Evolutionary conservation across 139 green algal genomes (phyloP), one percentile per base, ranked within the genome.

Genomic region (Volvox africanus): DNA sequence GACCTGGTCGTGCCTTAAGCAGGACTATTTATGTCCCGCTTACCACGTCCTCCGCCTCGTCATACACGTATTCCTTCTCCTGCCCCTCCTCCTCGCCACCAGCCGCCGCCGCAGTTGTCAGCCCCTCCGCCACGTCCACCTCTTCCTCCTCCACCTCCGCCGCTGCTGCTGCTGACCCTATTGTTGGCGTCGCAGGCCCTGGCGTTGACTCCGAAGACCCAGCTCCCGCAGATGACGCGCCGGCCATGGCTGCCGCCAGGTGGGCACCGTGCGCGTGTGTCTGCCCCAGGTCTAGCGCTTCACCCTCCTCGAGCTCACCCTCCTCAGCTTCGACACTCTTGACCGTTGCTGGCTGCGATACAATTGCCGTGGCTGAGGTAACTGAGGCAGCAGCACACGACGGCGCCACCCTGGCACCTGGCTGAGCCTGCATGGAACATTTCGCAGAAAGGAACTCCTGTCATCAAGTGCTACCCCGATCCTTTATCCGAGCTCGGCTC

Each of bases 131-230:
- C 24, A 5, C 87, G 26, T 86, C 61, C 86, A 71, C 67, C 82
- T 32, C 91, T 80, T 93, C 84, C 62, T 88, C 87, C 21, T 69
- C 93, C 50, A 88, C 33, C 76, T 65, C 55, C 55, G 33, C 33
- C 89, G 75, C 65, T 36, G 24, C 78, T 35, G 37, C 37, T 67
- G 18, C 76, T 13, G 32, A 33, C 13, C 76, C 33, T 55, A 33
- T 26, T 82, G 33, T 11, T 61, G 28, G 30, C 32, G 76, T 32
- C 76, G 76, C n/a, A 33, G 33, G 76, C 76, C 33, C 33, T 19
- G 17, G 76, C 76, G 18, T 18, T 36, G 17, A 61, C 76, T 17
- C 24, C 76, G 76, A 55, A 5, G 76, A 11, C 76, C 76, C 76
- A 19, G 76, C 76, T 20, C 76, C 76, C 2, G 18, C 18, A 1